Base-by-base conservation (phyloP, 129 eudicot species). In the Gnaphalium uliginosum region DNA sequence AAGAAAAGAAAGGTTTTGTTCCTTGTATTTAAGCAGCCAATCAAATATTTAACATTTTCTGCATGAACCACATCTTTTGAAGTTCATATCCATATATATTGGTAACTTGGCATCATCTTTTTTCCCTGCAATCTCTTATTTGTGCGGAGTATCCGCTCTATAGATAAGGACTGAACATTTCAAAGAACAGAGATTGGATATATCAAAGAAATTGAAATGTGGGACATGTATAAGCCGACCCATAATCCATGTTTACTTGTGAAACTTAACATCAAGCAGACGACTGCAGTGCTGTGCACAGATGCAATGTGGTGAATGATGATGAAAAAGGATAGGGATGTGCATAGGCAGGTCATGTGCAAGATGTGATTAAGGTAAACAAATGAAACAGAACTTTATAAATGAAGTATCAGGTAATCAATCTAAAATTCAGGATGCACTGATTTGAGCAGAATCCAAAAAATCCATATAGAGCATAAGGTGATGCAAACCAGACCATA, bases 391-490 rank as follows among this genome's bases (percentile, higher is more conserved):
- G 66, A 39, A 18, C 18, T 13, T 30, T 33, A 15, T 6, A 25
- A 37, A 23, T 58, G 56, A 48, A 51, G 77, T 30, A 58, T 30
- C 46, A 58, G 37, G 68, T 35, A 11, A 57, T 13, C 18, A 58
- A 57, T 58, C 56, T 58, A 33, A 56, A 32, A 73, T 37, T 73
- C 61, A 73, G 77, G 58, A 73, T 37, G 33, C 77, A 73, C 59
- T 17, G 23, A 51, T 51, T 51, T 6, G 8, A 51, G 23, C 56
- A 50, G 7, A 33, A 33, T 33, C 9, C 39, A 33, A 7, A 8
- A 8, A 37, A 37, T 37, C 11, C 43, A 37, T 35, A 35, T 37
- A 37, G 46, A 37, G 46, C 13, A 37, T 2, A 37, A 37, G 46
- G 46, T 37, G 46, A 37, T 37, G 13, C 46, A 37, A 37, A 13